Conservation (phyloP, 495 filamentous ascomycete genomes). For the Tuber melanosporum region DNA sequence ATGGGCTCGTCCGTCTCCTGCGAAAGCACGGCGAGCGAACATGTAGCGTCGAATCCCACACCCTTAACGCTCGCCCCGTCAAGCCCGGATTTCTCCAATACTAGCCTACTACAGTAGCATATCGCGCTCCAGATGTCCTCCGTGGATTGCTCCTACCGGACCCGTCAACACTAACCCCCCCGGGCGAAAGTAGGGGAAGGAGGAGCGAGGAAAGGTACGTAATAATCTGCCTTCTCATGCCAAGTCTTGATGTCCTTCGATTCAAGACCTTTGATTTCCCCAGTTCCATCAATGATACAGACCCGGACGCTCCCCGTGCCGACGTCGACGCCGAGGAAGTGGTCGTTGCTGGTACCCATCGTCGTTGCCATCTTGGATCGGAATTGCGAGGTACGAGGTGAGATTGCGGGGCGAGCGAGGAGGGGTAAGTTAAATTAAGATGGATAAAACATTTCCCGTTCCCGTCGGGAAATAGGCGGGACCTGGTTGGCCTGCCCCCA, state of each 20-base stretch:
- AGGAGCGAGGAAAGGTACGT: slow-evolving; percentile 50
- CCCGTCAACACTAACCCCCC: not conserved
- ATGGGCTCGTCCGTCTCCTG: slow-evolving; percentile 83
- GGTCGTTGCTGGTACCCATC: not conserved
- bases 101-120: slow-evolving; percentile 69
- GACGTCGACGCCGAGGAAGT: slow-evolving; percentile 90
- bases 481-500: too few species aligned
- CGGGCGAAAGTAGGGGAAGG: slow-evolving; percentile 1
- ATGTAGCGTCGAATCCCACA: slow-evolving; percentile 95
- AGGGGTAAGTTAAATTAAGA: not conserved
- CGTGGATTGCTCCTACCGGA: slow-evolving; percentile 94
- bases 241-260: slow-evolving; percentile 87
- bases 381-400: not conserved
- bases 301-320: slow-evolving; percentile 92
- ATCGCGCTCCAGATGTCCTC: slow-evolving; percentile 92
- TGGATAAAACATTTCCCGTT: too few species aligned
- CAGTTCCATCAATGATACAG: slow-evolving; percentile 83
- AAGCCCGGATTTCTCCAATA: slow-evolving; percentile 70
- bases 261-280: slow-evolving; percentile 86
- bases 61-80: slow-evolving; percentile 66
- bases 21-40: slow-evolving; percentile 84
- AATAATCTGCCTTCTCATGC: slow-evolving; percentile 86
- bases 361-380: not conserved
- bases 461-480: too few species aligned
- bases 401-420: not conserved